Percentiles rank a stretch among this genome's conserved stretches.
Evolutionary conservation across 352 stramenopile species (phyloP).

Genomic region (Globisporangium orthogonon): DNA sequence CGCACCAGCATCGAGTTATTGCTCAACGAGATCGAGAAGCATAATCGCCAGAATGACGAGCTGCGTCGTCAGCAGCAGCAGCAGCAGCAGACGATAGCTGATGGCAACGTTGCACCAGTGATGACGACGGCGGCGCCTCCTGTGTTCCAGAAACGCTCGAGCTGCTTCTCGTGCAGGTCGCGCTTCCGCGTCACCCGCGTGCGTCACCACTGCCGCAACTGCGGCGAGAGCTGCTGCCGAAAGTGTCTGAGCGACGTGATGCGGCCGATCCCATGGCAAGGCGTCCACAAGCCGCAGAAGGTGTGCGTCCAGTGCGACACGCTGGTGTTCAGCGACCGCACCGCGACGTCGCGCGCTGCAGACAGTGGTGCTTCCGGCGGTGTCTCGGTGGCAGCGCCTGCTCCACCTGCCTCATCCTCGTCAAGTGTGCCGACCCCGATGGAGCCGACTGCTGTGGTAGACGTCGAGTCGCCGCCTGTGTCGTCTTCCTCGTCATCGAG

Average conservation of each 20-base stretch:
- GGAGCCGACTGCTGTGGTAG: not conserved
- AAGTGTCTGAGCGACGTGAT: constrained; percentile 37
- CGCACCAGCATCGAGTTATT: not conserved
- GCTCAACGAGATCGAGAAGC: constrained; percentile 1
- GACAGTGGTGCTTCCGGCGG: no score
- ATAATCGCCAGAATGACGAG: constrained; percentile 1
- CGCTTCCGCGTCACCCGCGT: constrained; percentile 26
- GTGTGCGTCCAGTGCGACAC: constrained; percentile 48
- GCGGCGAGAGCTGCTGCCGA: constrained; percentile 49
- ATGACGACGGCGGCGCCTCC: constrained; percentile 5
- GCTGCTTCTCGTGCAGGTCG: constrained; percentile 36
- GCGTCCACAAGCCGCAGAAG: constrained; percentile 40
- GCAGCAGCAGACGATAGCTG: not conserved
- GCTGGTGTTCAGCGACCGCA: constrained; percentile 23
- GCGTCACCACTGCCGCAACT: constrained; percentile 68
- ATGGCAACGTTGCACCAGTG: not conserved
- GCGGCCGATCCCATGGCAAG: constrained; percentile 26
- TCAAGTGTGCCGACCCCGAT: not conserved
- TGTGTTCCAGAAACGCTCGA: constrained; percentile 23
- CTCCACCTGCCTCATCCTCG: not conserved
- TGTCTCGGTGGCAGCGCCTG: no score
- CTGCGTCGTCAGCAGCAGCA: constrained; percentile 1
- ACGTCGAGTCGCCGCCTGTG: constrained; percentile 14
- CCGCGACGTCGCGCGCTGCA: not conserved
- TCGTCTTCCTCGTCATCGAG: constrained; percentile 11